These are phyloP conservation scores for Cucurbita ficifolia DNA, from an alignment of 306 rosid species.

Conservation along the genomic window DNA sequence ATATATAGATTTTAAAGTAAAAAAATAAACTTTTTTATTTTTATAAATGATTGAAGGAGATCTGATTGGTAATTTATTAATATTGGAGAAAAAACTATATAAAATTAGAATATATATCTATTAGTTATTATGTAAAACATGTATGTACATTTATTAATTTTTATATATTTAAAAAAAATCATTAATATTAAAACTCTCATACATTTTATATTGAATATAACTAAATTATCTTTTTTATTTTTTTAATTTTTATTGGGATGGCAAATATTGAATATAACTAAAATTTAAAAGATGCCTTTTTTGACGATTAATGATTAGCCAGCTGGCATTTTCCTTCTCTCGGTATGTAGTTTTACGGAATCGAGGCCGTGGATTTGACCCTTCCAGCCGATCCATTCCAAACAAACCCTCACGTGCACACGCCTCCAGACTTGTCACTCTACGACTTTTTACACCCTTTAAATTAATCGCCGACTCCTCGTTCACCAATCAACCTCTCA, in stretches of 20 bases:
- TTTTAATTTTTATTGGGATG: not conserved
- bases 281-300: slow-evolving; percentile 7
- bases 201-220: too few species aligned
- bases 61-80: too few species aligned
- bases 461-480: not conserved
- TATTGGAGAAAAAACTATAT: too few species aligned
- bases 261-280: not conserved
- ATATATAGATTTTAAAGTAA: too few species aligned
- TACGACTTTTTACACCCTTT: not conserved
- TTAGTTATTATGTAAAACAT: too few species aligned
- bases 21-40: too few species aligned
- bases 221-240: not conserved
- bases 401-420: slow-evolving; percentile 1
- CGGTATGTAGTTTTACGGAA: not conserved
- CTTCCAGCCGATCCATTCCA: not conserved
- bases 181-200: too few species aligned
- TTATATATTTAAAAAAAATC: too few species aligned
- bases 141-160: too few species aligned
- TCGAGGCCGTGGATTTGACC: slow-evolving; percentile 7
- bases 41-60: too few species aligned
- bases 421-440: not conserved
- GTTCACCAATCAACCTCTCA: not conserved
- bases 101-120: too few species aligned
- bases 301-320: slow-evolving; percentile 4
- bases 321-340: slow-evolving; percentile 2